Percentiles rank a stretch among this genome's conserved stretches.
Conservation (phyloP, 1,284 basidiomycete species). For the Trichosporon inkin region DNA sequence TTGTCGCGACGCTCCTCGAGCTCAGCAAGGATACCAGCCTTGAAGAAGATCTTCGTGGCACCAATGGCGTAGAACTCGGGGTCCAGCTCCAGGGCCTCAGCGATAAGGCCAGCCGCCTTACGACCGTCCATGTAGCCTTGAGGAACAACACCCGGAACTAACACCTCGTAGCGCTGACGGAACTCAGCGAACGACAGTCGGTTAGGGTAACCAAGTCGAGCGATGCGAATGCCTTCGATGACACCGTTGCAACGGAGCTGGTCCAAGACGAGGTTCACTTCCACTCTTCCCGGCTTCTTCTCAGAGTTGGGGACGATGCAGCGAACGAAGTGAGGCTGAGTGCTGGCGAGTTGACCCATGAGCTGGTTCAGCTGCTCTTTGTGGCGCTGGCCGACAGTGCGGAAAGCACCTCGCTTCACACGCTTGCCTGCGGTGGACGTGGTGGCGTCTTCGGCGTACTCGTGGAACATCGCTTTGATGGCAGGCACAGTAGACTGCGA, state of each 20-base stretch:
- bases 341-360: conserved; percentile 86
- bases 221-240: conserved; percentile 96
- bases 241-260: conserved; percentile 99
- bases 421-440: conserved; percentile 59
- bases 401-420: conserved; percentile 93
- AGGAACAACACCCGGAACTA: conserved; percentile 88
- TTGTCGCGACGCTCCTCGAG: conserved; percentile 89
- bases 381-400: conserved; percentile 92
- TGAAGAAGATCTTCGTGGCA: conserved; percentile 98
- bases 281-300: conserved; percentile 89
- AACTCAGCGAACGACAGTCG: conserved; percentile 95
- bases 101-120: conserved; percentile 90
- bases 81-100: conserved; percentile 83
- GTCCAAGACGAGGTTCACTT: conserved; percentile 91
- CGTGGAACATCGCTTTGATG: conserved; percentile 77
- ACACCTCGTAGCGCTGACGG: conserved; percentile 91
- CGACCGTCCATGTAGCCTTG: conserved; percentile 96
- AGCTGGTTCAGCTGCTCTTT: conserved; percentile 91
- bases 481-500: conserved; percentile 78
- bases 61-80: conserved; percentile 83
- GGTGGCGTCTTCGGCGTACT: conserved; percentile 62
- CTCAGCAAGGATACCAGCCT: conserved; percentile 96
- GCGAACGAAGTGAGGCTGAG: conserved; percentile 96
- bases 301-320: conserved; percentile 94
- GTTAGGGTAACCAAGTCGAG: conserved; percentile 95